phyloP scores from a whole-genome alignment of 2,329 filamentous ascomycete species.

The Corynespora cassiicola region DNA sequence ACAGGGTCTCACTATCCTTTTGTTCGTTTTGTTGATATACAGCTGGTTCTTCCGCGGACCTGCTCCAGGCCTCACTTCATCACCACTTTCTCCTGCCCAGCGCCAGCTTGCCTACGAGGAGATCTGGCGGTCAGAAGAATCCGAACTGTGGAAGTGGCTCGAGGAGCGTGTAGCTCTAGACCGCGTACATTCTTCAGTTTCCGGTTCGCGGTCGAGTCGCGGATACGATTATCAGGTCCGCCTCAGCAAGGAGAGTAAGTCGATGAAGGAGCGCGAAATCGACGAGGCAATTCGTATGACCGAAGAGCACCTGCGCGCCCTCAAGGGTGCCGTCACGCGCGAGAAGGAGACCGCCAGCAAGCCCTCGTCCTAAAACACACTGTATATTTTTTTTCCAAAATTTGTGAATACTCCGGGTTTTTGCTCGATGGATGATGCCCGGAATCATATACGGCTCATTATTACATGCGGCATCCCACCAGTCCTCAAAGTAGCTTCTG shows the following conservation, averaged over 20 bases:
- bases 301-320: constrained; percentile 78
- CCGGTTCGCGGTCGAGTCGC: constrained; percentile 26
- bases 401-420: too few species aligned
- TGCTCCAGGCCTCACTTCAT: constrained; percentile 34
- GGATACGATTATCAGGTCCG: constrained; percentile 58
- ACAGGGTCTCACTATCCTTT: constrained; percentile 78
- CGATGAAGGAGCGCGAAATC: constrained; percentile 76
- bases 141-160: constrained; percentile 90
- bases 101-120: constrained; percentile 87
- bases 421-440: too few species aligned
- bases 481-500: too few species aligned
- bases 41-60: constrained; percentile 42
- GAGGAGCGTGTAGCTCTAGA: constrained; percentile 84
- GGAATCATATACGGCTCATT: too few species aligned
- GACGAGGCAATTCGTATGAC: constrained; percentile 84
- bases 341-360: constrained; percentile 26
- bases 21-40: constrained; percentile 62
- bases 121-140: constrained; percentile 88
- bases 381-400: too few species aligned
- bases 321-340: constrained; percentile 71
- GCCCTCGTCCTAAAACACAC: too few species aligned
- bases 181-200: constrained; percentile 41
- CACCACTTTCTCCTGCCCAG: constrained; percentile 59
- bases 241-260: constrained; percentile 55
- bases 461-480: too few species aligned